Evolutionary conservation across 768 basidiomycete genomes (phyloP), one percentile per base, ranked within the genome.

Genomic region (Fistulinella prunicolor): DNA sequence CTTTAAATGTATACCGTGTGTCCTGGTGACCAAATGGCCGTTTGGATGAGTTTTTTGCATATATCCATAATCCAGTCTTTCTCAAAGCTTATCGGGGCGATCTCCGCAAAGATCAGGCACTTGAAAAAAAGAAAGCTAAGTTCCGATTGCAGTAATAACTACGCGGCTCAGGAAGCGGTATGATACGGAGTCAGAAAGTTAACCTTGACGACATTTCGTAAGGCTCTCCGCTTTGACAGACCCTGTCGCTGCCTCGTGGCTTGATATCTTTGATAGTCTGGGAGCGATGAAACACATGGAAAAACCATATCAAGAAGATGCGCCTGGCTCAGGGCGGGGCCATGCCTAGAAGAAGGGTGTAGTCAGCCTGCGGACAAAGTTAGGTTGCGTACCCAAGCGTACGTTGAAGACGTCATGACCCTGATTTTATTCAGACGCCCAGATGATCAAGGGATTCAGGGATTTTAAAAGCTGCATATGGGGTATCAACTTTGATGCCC

Each of bases 11-110:
- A 49, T 46, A 42, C 37, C 42, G 46, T 49, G 43, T 13, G 47
- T 24, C 46, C 40, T 41, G 41, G 41, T 46, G 46, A 41, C 47
- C 9, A 14, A 38, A n/a, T 14, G 38, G 42, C n/a, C n/a, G n/a
- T n/a, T n/a, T n/a, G n/a, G n/a, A n/a, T n/a, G n/a, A n/a, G n/a
- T n/a, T n/a, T n/a, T n/a, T n/a, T n/a, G n/a, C 40, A 20, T 49
- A 26, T 46, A 26, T 42, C 21, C 42, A 46, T 39, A 50, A 22
- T 9, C 39, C 46, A 34, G 22, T 44, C n/a, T 38, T 44, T 49
- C 41, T 40, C 51, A 42, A 62, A 59, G 62, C 46, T 50, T 59
- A 62, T 63, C 60, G 60, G 57, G 22, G 49, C 54, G 63, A 65
- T 60, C 62, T 56, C 46, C 32, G 32, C 51, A 62, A 28, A 17